phyloP scores from a whole-genome alignment of 768 basidiomycete species.

The Trichaptum fuscoviolaceum region DNA sequence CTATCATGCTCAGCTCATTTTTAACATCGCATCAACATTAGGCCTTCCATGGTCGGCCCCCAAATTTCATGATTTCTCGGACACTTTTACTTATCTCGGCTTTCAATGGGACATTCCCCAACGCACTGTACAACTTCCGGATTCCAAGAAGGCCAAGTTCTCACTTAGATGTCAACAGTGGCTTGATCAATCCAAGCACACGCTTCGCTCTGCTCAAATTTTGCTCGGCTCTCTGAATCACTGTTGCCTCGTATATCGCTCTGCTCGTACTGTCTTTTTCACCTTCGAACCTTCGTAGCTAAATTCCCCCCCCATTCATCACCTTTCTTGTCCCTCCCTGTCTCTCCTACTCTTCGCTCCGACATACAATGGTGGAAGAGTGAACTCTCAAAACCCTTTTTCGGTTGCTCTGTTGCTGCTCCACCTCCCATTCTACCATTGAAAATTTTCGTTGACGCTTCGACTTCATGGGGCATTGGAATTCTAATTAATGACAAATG shows the following conservation, averaged over 20 bases:
- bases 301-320: background rate
- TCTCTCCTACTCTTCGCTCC: constrained; percentile 9
- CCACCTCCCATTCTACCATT: constrained; percentile 17
- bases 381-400: constrained; percentile 6
- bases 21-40: constrained; percentile 1
- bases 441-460: constrained; percentile 35
- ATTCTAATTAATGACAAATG: constrained; percentile 29
- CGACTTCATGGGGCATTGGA: constrained; percentile 37
- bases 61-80: constrained; percentile 11
- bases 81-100: constrained; percentile 22
- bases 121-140: constrained; percentile 24
- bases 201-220: background rate
- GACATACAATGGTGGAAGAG: constrained; percentile 27
- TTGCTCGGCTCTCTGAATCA: constrained; percentile 24
- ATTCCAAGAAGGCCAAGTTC: constrained; percentile 24
- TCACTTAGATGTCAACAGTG: constrained; percentile 11
- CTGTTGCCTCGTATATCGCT: constrained; percentile 25
- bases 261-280: constrained; percentile 26
- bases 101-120: constrained; percentile 25
- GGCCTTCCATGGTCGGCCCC: background rate
- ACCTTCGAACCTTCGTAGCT: constrained; percentile 22
- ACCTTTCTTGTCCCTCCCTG: constrained; percentile 12
- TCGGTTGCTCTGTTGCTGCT: constrained; percentile 12
- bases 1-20: background rate
- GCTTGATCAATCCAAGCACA: background rate